phyloP scores from a whole-genome alignment of 2,329 filamentous ascomycete species.

The Aspergillus pseudoglaucus region DNA sequence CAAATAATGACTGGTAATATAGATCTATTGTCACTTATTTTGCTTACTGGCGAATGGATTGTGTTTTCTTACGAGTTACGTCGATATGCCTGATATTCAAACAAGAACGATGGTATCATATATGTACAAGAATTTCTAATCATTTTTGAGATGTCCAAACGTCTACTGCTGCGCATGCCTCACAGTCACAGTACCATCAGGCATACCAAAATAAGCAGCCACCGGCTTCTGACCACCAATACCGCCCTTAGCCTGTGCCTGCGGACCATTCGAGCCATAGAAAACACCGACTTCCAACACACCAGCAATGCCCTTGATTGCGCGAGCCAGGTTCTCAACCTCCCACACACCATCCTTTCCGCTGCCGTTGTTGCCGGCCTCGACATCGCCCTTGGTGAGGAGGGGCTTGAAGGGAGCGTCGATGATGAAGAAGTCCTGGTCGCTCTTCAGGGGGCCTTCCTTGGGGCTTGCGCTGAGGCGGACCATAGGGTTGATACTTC shows the following conservation, averaged over 20 bases:
- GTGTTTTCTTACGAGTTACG: neutral
- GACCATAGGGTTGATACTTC: slow-evolving; percentile 63
- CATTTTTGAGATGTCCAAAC: neutral
- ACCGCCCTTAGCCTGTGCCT: slow-evolving; percentile 56
- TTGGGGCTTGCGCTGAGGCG: slow-evolving; percentile 69
- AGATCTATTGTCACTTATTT: slow-evolving; percentile 7
- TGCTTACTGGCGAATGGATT: slow-evolving; percentile 8
- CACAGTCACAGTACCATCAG: slow-evolving; percentile 62
- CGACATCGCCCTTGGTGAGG: slow-evolving; percentile 55
- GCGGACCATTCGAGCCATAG: slow-evolving; percentile 68
- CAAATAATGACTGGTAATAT: slow-evolving; percentile 44
- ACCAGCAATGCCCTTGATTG: slow-evolving; percentile 74
- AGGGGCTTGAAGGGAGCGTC: slow-evolving; percentile 82
- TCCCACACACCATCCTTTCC: slow-evolving; percentile 68
- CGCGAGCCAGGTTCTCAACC: slow-evolving; percentile 64
- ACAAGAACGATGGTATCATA: slow-evolving; percentile 11
- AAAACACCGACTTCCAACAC: slow-evolving; percentile 92
- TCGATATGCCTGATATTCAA: neutral
- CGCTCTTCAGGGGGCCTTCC: slow-evolving; percentile 75
- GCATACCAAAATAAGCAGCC: slow-evolving; percentile 91
- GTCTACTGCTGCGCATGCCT: slow-evolving; percentile 31
- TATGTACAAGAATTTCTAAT: neutral
- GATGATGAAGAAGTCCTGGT: slow-evolving; percentile 83
- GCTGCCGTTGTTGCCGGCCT: slow-evolving; percentile 43
- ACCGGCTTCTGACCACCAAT: slow-evolving; percentile 81